A percentile compares a stretch with the other conserved stretches of the same genome.
Evolutionary conservation across 495 filamentous ascomycete genomes (phyloP).

Genomic region (Neurospora sp.): DNA sequence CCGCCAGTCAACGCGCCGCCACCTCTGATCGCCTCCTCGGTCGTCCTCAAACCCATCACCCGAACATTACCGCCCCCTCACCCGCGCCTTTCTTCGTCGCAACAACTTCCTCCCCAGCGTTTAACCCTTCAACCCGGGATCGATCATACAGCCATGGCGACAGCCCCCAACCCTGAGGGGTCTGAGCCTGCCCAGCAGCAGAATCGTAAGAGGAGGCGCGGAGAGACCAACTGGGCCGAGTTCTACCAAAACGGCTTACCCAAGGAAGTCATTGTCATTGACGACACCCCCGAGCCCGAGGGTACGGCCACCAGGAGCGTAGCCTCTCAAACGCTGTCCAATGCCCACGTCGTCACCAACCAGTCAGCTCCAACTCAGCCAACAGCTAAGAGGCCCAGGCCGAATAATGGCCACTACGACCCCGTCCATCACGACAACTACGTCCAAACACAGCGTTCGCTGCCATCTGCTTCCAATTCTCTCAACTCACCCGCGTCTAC

Average conservation of each 20-base stretch:
- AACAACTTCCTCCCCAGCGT: not conserved
- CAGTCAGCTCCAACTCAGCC: slow-evolving; percentile 19
- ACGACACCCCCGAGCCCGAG: slow-evolving; percentile 71
- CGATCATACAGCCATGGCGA: slow-evolving; percentile 28
- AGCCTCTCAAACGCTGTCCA: slow-evolving; percentile 18
- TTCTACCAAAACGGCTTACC: slow-evolving; percentile 93
- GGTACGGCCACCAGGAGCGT: slow-evolving; percentile 16
- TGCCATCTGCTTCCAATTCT: slow-evolving; percentile 46
- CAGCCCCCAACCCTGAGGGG: slow-evolving; percentile 17
- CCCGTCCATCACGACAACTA: slow-evolving; percentile 29
- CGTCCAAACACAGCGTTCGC: slow-evolving; percentile 44
- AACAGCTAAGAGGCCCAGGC: slow-evolving; percentile 37
- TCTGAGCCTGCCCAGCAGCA: slow-evolving; percentile 19
- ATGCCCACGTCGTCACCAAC: slow-evolving; percentile 13
- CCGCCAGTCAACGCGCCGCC: slow-evolving; percentile 22
- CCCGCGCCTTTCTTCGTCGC: not conserved
- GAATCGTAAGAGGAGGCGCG: slow-evolving; percentile 43
- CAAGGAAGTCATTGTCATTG: slow-evolving; percentile 91
- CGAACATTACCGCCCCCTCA: not conserved
- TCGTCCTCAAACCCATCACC: not conserved
- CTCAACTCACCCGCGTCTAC: slow-evolving; percentile 39
- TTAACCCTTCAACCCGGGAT: slow-evolving; percentile 10
- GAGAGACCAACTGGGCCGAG: slow-evolving; percentile 67
- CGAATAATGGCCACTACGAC: slow-evolving; percentile 45
- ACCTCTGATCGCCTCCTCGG: slow-evolving; percentile 19